phyloP scores from a whole-genome alignment of 225 moss, liverwort and hornwort genomes.

The Anthoceros angustus region DNA sequence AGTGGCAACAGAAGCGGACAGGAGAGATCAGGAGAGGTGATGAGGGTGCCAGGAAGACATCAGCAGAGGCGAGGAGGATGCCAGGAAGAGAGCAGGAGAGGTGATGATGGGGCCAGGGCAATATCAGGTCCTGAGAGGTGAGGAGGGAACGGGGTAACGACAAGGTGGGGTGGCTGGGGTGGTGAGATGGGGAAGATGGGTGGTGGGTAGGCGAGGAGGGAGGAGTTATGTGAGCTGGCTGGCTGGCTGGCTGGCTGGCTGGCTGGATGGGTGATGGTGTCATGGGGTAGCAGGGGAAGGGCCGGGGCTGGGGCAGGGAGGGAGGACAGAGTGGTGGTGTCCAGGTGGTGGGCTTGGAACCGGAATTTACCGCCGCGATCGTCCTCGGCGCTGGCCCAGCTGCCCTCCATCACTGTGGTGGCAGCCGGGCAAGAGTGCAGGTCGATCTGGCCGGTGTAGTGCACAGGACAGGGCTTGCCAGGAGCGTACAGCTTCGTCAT shows the following conservation, averaged over 20 bases:
- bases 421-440: not conserved
- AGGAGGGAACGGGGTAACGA: too few species aligned
- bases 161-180: too few species aligned
- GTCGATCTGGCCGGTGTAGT: not conserved
- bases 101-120: too few species aligned
- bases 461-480: not conserved
- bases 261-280: not conserved
- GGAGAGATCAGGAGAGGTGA: too few species aligned
- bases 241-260: slow-evolving; percentile 1
- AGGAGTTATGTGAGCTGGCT: not conserved
- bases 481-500: slow-evolving; percentile 1
- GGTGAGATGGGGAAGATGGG: too few species aligned
- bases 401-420: not conserved
- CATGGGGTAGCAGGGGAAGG: not conserved
- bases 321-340: not conserved
- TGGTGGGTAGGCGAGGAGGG: too few species aligned
- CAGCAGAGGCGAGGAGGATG: too few species aligned
- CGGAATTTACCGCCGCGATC: not conserved
- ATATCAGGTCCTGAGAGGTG: too few species aligned
- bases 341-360: not conserved
- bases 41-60: too few species aligned
- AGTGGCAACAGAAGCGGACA: too few species aligned
- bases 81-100: too few species aligned
- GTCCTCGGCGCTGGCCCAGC: not conserved
- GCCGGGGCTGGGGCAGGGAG: not conserved